Evolutionary conservation across 208 protist genomes (phyloP).

Genomic region (Acanthamoeba rhysodes): DNA sequence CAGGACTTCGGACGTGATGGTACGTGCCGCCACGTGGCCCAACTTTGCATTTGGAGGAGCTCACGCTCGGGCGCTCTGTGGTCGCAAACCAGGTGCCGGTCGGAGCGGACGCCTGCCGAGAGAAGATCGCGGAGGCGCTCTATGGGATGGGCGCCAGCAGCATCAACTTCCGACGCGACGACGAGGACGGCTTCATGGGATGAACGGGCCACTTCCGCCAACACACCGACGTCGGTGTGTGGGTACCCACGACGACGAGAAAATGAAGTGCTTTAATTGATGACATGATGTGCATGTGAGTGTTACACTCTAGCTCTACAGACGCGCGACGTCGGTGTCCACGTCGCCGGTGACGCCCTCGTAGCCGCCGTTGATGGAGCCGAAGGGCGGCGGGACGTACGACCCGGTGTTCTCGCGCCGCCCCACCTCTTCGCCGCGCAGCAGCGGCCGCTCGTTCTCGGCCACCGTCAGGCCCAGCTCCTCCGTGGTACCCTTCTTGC

Average conservation of each 20-base stretch:
- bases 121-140: conserved; percentile 33
- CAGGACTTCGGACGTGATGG: neutral
- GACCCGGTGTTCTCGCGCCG: neutral
- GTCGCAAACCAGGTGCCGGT: conserved; percentile 14
- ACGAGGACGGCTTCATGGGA: conserved; percentile 64
- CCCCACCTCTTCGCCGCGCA: neutral
- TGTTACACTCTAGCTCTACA: neutral
- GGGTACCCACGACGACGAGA: no score
- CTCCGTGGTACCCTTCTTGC: no score
- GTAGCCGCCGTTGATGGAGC: neutral
- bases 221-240: neutral
- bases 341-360: neutral
- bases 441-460: neutral
- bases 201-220: neutral
- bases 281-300: no score
- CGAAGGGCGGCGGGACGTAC: neutral
- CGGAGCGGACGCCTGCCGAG: neutral
- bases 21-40: neutral
- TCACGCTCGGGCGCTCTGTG: neutral
- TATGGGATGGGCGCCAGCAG: conserved; percentile 63
- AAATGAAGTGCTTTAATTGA: no score
- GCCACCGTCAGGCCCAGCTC: neutral
- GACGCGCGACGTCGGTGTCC: neutral
- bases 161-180: conserved; percentile 52
- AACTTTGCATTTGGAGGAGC: neutral